phyloP scores from a whole-genome alignment of 148 eudicot species.

The Cornus suecica region DNA sequence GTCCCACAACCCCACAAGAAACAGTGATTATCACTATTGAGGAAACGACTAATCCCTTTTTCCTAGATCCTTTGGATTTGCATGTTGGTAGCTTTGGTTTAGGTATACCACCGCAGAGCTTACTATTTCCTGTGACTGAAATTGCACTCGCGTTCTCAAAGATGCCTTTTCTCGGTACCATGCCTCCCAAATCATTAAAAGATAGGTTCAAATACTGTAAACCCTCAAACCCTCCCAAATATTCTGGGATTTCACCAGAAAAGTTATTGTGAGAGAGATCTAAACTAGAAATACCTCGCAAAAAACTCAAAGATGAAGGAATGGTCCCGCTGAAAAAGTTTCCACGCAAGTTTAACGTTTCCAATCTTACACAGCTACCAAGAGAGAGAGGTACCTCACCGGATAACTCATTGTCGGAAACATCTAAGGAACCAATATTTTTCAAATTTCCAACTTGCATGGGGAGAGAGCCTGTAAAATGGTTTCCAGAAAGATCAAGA shows the following conservation, averaged over 20 bases:
- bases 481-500: constrained; percentile 19
- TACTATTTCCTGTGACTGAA: constrained; percentile 26
- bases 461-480: constrained; percentile 20
- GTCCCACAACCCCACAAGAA: background rate
- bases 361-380: constrained; percentile 17
- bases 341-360: constrained; percentile 5
- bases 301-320: constrained; percentile 15
- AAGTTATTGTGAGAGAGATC: constrained; percentile 33
- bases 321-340: constrained; percentile 33
- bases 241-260: constrained; percentile 32
- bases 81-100: constrained; percentile 22
- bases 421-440: constrained; percentile 12
- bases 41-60: background rate
- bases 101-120: constrained; percentile 32
- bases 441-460: constrained; percentile 24
- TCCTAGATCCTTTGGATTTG: background rate
- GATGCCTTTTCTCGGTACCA: constrained; percentile 24
- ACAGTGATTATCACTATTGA: background rate
- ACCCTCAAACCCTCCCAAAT: constrained; percentile 10
- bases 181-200: constrained; percentile 34
- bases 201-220: constrained; percentile 15
- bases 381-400: constrained; percentile 25
- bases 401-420: constrained; percentile 19
- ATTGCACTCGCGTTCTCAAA: constrained; percentile 22
- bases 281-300: constrained; percentile 15